Conservation (phyloP, 2,329 filamentous ascomycete species). For the Pseudogymnoascus sp. region DNA sequence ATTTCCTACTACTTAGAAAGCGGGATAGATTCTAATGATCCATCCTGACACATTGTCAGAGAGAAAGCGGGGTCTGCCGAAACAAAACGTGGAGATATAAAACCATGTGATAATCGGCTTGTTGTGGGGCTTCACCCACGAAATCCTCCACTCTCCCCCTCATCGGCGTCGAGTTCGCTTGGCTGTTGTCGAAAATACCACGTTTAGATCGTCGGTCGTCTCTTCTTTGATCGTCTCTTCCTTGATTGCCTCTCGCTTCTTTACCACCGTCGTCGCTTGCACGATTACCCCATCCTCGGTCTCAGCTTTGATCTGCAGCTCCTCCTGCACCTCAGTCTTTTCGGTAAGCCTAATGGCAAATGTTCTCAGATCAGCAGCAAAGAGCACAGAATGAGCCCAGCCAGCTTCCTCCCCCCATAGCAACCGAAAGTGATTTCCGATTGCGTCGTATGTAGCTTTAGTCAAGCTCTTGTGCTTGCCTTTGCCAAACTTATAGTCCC, state of each 20-base stretch:
- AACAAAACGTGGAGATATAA: constrained; percentile 1
- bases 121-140: not conserved
- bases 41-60: not conserved
- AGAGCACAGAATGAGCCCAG: constrained; percentile 96
- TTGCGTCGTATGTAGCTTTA: constrained; percentile 79
- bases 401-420: constrained; percentile 92
- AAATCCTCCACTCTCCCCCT: not conserved
- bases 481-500: constrained; percentile 89
- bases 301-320: constrained; percentile 30
- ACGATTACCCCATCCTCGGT: constrained; percentile 11
- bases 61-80: constrained; percentile 5
- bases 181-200: not conserved
- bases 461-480: constrained; percentile 79
- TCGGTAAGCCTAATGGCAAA: constrained; percentile 59
- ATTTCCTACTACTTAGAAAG: not conserved
- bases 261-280: constrained; percentile 3
- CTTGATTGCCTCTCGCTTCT: constrained; percentile 17
- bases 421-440: constrained; percentile 81
- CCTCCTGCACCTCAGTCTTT: constrained; percentile 43
- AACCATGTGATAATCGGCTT: constrained; percentile 6
- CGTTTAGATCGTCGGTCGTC: constrained; percentile 4
- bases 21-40: not conserved
- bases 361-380: constrained; percentile 82
- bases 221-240: constrained; percentile 10
- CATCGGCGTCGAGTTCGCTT: not conserved